These are phyloP conservation scores for Cutaneotrichosporon cutaneum DNA, from an alignment of 1,284 basidiomycete species.

Conservation along the genomic window DNA sequence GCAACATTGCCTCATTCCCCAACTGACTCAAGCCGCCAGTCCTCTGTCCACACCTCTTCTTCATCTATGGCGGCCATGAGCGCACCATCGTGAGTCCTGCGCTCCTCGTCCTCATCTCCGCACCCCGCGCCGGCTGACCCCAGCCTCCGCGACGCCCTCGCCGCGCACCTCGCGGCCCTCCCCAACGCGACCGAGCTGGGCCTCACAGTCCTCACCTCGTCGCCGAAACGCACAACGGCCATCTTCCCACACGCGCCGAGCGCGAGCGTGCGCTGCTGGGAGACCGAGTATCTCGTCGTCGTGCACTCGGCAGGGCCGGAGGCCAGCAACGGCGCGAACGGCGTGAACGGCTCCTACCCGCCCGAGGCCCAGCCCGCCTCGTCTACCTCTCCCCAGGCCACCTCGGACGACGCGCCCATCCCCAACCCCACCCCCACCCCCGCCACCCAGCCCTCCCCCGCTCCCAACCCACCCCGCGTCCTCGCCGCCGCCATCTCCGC, in stretches of 20 bases:
- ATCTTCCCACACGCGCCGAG: constrained; percentile 70
- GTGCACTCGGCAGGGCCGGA: constrained; percentile 60
- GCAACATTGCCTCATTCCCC: too few species aligned
- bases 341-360: too few species aligned
- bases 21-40: too few species aligned
- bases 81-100: too few species aligned
- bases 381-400: too few species aligned
- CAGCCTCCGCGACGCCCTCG: constrained; percentile 65
- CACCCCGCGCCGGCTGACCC: constrained; percentile 1
- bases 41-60: too few species aligned
- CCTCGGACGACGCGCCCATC: too few species aligned
- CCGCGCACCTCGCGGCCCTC: constrained; percentile 58
- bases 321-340: neutral
- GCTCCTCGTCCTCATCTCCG: too few species aligned
- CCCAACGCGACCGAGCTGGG: constrained; percentile 62
- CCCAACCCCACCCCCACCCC: neutral
- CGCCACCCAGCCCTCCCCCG: neutral
- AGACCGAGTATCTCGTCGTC: constrained; percentile 62
- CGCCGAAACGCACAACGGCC: constrained; percentile 62
- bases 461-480: constrained; percentile 16
- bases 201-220: constrained; percentile 69
- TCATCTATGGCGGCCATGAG: too few species aligned
- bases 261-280: constrained; percentile 55
- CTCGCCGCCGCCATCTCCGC: constrained; percentile 79
- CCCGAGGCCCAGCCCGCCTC: neutral